Base-by-base conservation (phyloP, 2,329 filamentous ascomycete species). In the Fusarium sacchari region DNA sequence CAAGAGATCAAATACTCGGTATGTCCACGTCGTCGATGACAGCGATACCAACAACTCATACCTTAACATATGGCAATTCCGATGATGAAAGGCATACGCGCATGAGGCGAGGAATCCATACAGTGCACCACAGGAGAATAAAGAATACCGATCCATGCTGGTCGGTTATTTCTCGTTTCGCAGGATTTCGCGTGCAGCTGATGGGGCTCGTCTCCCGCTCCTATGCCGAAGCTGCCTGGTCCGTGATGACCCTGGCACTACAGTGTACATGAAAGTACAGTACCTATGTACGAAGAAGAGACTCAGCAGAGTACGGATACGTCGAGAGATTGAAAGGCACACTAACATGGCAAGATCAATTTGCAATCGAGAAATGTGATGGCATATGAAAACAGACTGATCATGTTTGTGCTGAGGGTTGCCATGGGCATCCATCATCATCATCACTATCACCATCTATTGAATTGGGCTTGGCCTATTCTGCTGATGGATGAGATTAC, bases 201-300 rank as follows among this genome's bases (percentile, higher is more conserved):
- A 73, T 71, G 67, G 66, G 58, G 53, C 61, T 60, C 63, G 53
- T 69, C 59, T 69, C 55, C 58, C 59, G 61, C 57, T 64, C 60
- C 37, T 56, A 43, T 74, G 60, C 64, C 64, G 68, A 75, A 74
- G 66, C 46, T 67, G 39, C 42, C 36, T 66, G 72, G 72, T 60
- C 72, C 56, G 72, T 75, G 72, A 57, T 43, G 32, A 75, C 69
- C 72, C 62, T 75, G 69, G 24, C 61, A 46, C 40, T 71, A 49
- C 56, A 73, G 56, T 26, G 42, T 20, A 52, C 40, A 49, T 53
- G 61, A 62, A 57, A 46, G 34, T 43, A 53, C 44, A 60, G 43
- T 50, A n/a, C n/a, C n/a, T n/a, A n/a, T n/a, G n/a, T n/a, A 44
- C 34, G 49, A 56, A 61, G 58, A 34, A 43, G 24, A 55, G 39